Evolutionary conservation across 257 asterid species (phyloP).

Genomic region (Capsicum chinense): DNA sequence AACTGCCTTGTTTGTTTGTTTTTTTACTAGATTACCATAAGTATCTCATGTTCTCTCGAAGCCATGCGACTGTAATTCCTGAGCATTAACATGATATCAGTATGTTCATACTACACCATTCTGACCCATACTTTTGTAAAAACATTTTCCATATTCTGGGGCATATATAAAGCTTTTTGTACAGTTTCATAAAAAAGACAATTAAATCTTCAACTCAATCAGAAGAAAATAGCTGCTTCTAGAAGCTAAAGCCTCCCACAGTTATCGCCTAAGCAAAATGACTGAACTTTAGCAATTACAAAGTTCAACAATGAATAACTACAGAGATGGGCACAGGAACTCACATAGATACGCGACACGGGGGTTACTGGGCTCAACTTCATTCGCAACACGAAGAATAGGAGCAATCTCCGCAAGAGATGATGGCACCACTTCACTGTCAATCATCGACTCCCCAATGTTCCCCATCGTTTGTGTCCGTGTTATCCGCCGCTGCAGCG

Average conservation of each 20-base stretch:
- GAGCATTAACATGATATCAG: no score
- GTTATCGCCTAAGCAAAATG: neutral
- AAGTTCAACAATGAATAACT: neutral
- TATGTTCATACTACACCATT: no score
- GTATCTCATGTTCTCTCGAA: no score
- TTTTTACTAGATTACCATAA: no score
- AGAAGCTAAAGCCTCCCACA: neutral
- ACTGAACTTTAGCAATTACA: neutral
- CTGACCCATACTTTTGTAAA: no score
- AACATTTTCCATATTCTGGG: no score
- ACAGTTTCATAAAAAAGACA: no score
- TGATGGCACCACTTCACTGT: slow-evolving; percentile 99
- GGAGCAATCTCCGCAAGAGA: slow-evolving; percentile 97
- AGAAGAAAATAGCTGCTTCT: neutral
- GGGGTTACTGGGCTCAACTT: slow-evolving; percentile 96
- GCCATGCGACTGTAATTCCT: no score
- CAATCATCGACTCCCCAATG: slow-evolving; percentile 85
- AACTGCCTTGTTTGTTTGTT: no score
- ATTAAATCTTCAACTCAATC: no score
- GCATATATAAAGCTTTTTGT: no score
- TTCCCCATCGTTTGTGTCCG: slow-evolving; percentile 97
- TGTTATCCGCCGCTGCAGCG: slow-evolving; percentile 81
- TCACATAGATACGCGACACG: slow-evolving; percentile 99
- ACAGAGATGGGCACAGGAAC: slow-evolving; percentile 32
- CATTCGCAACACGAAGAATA: slow-evolving; percentile 99